These are phyloP conservation scores for Theobroma cacao DNA, from an alignment of 345 rosid species.

Conservation along the genomic window DNA sequence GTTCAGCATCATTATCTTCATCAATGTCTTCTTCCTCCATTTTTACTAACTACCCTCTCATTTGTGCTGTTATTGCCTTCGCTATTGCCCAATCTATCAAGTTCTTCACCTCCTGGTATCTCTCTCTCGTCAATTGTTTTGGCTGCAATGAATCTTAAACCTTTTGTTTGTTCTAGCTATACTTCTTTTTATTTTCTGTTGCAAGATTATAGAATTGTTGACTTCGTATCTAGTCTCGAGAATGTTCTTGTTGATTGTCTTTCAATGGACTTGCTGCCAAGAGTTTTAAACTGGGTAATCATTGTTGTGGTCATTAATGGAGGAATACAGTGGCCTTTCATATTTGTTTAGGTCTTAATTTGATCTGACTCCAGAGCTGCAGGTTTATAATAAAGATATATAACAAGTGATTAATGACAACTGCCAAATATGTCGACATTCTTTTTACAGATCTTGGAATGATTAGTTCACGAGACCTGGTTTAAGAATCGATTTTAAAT, in stretches of 20 bases:
- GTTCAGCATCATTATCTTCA: conserved; percentile 23
- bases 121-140: background rate
- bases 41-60: conserved; percentile 59
- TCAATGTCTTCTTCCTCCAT: conserved; percentile 34
- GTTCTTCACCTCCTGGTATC: conserved; percentile 67
- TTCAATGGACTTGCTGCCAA: background rate
- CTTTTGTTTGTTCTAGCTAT: conserved; percentile 1
- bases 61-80: conserved; percentile 55
- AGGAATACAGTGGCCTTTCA: background rate
- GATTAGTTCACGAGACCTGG: conserved; percentile 2
- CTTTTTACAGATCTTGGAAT: conserved; percentile 12
- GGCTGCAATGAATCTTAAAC: background rate
- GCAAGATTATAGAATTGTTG: background rate
- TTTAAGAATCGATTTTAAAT: background rate
- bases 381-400: background rate
- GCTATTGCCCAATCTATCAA: conserved; percentile 65
- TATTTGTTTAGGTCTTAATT: background rate
- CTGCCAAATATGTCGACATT: background rate
- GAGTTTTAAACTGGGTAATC: background rate
- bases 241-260: background rate
- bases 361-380: background rate
- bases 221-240: background rate
- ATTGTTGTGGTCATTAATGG: background rate
- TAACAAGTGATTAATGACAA: background rate
- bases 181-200: background rate